These are phyloP conservation scores for Orbilia brochopaga DNA, from an alignment of 2,329 filamentous ascomycete genomes.

Conservation along the genomic window DNA sequence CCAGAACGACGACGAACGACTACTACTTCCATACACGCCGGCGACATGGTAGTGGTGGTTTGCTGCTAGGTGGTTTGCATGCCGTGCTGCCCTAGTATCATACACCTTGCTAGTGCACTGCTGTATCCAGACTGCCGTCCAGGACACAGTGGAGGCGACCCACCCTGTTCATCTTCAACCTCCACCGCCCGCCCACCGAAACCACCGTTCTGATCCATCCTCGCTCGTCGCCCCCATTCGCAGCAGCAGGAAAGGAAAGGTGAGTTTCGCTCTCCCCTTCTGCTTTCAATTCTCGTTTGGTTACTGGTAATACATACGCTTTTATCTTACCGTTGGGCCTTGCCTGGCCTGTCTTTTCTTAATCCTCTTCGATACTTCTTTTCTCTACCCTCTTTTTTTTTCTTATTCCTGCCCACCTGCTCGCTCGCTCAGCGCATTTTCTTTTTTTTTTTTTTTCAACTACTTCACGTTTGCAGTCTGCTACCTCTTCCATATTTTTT, in stretches of 20 bases:
- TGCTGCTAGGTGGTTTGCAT: not conserved
- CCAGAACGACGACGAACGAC: not conserved
- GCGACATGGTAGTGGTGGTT: constrained; percentile 18
- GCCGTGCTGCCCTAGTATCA: too few species aligned
- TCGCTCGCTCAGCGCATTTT: not conserved
- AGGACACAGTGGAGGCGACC: constrained; percentile 48
- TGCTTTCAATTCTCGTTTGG: constrained; percentile 35
- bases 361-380: not conserved
- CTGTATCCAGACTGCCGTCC: too few species aligned
- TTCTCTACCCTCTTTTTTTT: constrained; percentile 11
- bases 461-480: too few species aligned
- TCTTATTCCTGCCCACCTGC: constrained; percentile 11
- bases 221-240: constrained; percentile 39
- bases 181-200: constrained; percentile 44
- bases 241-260: constrained; percentile 34
- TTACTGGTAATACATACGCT: constrained; percentile 39
- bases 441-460: constrained; percentile 9
- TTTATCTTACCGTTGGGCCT: constrained; percentile 13
- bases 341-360: not conserved
- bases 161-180: constrained; percentile 11
- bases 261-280: constrained; percentile 44
- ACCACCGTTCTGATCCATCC: constrained; percentile 49
- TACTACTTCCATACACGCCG: too few species aligned
- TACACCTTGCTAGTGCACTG: too few species aligned
- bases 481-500: constrained; percentile 8